A percentile compares a stretch with the other conserved stretches of the same genome.
Conservation (phyloP, 805 yeast genomes). For the Saccharomycopsis sp. region DNA sequence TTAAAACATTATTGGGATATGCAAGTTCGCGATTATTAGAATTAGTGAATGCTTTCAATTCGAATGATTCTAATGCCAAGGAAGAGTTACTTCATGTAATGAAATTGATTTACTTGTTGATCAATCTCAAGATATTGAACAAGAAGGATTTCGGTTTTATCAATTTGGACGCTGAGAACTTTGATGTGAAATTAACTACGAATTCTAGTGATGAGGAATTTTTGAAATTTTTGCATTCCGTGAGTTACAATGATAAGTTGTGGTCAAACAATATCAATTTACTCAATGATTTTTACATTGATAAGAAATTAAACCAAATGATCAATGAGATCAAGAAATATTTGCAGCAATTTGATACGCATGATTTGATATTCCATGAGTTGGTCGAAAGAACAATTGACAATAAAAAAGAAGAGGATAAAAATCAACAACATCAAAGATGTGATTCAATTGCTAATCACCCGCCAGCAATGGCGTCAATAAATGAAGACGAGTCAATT, state of each 20-base stretch:
- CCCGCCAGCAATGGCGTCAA: not conserved
- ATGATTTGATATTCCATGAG: conserved; percentile 19
- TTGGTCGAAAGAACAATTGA: conserved; percentile 13
- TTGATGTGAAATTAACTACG: not conserved
- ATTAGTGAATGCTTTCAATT: conserved; percentile 2
- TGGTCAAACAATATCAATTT: conserved; percentile 7
- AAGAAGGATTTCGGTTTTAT: conserved; percentile 13
- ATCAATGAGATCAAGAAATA: conserved; percentile 16
- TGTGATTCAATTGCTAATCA: no score
- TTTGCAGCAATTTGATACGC: conserved; percentile 18
- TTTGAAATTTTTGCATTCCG: not conserved
- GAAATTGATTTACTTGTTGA: conserved; percentile 7
- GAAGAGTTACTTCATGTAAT: not conserved
- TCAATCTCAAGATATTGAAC: conserved; percentile 9
- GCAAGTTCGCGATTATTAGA: conserved; percentile 6
- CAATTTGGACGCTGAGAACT: conserved; percentile 1
- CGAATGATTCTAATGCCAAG: conserved; percentile 1
- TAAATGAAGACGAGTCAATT: not conserved
- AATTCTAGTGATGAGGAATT: not conserved
- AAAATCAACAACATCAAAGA: not conserved
- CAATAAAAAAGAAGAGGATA: not conserved
- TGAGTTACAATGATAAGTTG: conserved; percentile 1
- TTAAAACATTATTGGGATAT: not conserved
- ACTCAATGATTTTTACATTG: conserved; percentile 9
- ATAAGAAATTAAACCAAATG: conserved; percentile 13